Evolutionary conservation across 805 yeast species (phyloP), one percentile per base, ranked within the genome.

Genomic region (Candida ponderosae): DNA sequence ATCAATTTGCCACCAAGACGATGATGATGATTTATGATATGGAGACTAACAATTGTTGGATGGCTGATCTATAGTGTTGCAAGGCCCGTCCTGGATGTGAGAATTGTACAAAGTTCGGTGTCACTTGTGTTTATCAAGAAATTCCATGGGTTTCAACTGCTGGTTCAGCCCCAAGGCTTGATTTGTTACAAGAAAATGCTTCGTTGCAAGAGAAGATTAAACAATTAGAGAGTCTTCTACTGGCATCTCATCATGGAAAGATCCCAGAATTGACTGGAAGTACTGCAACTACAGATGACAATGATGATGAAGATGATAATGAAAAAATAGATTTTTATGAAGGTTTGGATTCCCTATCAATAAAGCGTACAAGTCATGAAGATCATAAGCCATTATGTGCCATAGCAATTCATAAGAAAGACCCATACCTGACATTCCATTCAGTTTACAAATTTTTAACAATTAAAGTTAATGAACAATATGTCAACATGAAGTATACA

Each of bases 331-430:
- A 40, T 30, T 41, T 54, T 42, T 36, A 21, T 40, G 35, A 44
- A 29, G 18, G 27, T 16, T 36, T 46, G 39, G 36, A 40, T 39
- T 26, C 49, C 1, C 30, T 47, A 2, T 31, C 48, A 7, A 11
- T 47, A 18, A 46, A 50, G 30, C 24, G 17, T 10, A 42, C 48
- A 8, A 39, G 46, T 17, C 49, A 46, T 33, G 54, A 50, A 31
- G 51, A 48, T 18, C 44, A 44, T 26, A 48, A 44, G 16, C 53
- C 52, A 2, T 36, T 50, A 19, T 39, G 40, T 24, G n/a, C 42
- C 2, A n/a, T 43, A 13, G 30, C 52, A 0, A 18, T 43, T 4
- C 32, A 27, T 27, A 47, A 47, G 33, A 45, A 36, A 23, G 53
- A 48, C 23, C 48, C 41, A 24, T 50, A 49, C 24, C 27, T 34